Conservation (phyloP, 345 rosid species). For the Streptanthus diversifolius region DNA sequence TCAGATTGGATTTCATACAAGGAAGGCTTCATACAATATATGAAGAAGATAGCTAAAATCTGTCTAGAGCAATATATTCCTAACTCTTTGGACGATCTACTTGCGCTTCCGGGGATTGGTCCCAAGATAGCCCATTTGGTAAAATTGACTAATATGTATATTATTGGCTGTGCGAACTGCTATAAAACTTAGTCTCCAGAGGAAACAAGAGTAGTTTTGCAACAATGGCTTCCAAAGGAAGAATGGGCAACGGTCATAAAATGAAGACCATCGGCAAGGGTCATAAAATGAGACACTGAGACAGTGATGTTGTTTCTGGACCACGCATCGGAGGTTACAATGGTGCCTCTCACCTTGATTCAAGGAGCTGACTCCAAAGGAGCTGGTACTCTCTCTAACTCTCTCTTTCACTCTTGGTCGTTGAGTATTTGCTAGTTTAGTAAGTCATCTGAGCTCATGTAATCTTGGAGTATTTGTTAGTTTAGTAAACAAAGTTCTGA, state of each 20-base stretch:
- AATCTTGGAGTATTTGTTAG: no score
- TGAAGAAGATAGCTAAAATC: slow-evolving; percentile 85
- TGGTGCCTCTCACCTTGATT: slow-evolving; percentile 76
- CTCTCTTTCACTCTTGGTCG: neutral
- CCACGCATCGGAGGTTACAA: slow-evolving; percentile 34
- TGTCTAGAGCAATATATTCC: slow-evolving; percentile 79
- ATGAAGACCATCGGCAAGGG: no score
- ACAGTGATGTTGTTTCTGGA: slow-evolving; percentile 30
- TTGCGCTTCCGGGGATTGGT: slow-evolving; percentile 90
- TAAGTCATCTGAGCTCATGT: no score
- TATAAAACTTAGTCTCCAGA: slow-evolving; percentile 79
- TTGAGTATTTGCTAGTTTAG: no score
- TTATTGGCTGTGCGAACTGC: slow-evolving; percentile 26
- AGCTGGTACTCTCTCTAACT: slow-evolving; percentile 50
- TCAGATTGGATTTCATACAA: slow-evolving; percentile 86
- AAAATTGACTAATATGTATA: no score
- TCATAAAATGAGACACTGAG: slow-evolving; percentile 29
- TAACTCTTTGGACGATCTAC: slow-evolving; percentile 71
- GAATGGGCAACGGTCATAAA: no score
- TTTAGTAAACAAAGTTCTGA: neutral
- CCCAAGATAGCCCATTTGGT: no score
- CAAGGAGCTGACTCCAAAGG: slow-evolving; percentile 74
- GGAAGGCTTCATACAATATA: slow-evolving; percentile 64
- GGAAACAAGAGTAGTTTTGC: slow-evolving; percentile 86
- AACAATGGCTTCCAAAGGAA: slow-evolving; percentile 93